phyloP scores from a whole-genome alignment of 345 rosid genomes.

The Eutrema heterophyllum region DNA sequence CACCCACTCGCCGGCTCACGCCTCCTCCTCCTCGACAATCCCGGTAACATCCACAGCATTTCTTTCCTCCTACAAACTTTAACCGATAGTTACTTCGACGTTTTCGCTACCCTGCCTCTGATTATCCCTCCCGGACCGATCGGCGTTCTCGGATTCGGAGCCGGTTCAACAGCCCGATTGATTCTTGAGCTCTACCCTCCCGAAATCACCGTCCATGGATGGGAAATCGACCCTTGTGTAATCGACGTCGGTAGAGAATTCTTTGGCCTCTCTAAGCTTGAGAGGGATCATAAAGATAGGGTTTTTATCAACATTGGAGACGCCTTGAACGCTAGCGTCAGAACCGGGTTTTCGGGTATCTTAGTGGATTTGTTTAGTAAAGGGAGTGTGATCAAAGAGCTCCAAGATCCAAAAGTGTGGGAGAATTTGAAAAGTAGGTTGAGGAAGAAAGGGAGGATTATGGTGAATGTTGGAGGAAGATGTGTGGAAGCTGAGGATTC shows the following conservation, averaged over 20 bases:
- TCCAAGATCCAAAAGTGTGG: slow-evolving; percentile 79
- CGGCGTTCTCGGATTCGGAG: slow-evolving; percentile 84
- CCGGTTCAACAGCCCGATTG: slow-evolving; percentile 68
- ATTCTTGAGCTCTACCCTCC: slow-evolving; percentile 68
- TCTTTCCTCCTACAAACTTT: slow-evolving; percentile 62
- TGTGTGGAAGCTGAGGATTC: slow-evolving; percentile 56
- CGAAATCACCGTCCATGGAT: slow-evolving; percentile 54
- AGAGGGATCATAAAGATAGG: slow-evolving; percentile 50
- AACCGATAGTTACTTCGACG: slow-evolving; percentile 79
- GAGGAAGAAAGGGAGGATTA: slow-evolving; percentile 62
- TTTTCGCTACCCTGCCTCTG: slow-evolving; percentile 76
- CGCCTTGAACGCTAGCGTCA: slow-evolving; percentile 49
- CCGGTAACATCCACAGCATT: slow-evolving; percentile 90
- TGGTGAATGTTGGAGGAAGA: slow-evolving; percentile 49
- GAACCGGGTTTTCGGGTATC: slow-evolving; percentile 53
- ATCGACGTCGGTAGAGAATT: slow-evolving; percentile 67
- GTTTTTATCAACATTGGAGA: slow-evolving; percentile 63
- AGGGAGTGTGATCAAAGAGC: slow-evolving; percentile 77
- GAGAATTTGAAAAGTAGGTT: slow-evolving; percentile 44
- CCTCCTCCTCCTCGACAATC: slow-evolving; percentile 77
- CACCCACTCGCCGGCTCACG: slow-evolving; percentile 60
- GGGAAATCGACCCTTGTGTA: slow-evolving; percentile 93
- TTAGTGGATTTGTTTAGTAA: slow-evolving; percentile 64
- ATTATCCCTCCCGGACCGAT: slow-evolving; percentile 68
- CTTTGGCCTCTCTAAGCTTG: slow-evolving; percentile 67